These are phyloP conservation scores for Myxozyma mucilagina DNA, from an alignment of 805 yeast genomes.

Conservation along the genomic window DNA sequence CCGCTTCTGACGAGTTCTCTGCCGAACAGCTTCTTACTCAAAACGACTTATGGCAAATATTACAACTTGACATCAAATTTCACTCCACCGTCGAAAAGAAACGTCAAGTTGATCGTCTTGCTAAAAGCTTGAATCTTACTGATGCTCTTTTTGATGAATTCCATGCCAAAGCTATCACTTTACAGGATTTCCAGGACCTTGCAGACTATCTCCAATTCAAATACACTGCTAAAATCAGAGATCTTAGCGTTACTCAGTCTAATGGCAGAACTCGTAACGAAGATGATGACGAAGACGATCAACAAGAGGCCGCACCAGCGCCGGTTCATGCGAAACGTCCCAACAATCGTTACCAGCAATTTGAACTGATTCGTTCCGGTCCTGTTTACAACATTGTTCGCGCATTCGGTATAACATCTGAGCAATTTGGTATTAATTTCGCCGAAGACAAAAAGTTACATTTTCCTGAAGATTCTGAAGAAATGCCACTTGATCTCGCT, in stretches of 20 bases:
- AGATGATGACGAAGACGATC: conserved; percentile 20
- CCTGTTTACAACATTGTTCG: conserved; percentile 35
- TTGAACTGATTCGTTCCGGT: conserved; percentile 39
- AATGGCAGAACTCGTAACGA: background rate
- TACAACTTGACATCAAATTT: conserved; percentile 81
- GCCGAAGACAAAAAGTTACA: conserved; percentile 66
- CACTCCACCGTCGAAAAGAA: conserved; percentile 81
- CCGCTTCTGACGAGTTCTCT: conserved; percentile 20
- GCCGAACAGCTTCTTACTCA: conserved; percentile 47
- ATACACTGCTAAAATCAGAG: conserved; percentile 61
- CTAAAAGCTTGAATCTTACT: conserved; percentile 52
- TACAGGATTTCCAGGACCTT: conserved; percentile 90
- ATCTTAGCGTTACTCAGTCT: conserved; percentile 38
- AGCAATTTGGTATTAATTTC: conserved; percentile 79
- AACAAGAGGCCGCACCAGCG: conserved; percentile 41
- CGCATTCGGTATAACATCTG: conserved; percentile 75
- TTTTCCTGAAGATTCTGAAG: conserved; percentile 65
- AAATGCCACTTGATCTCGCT: conserved; percentile 62
- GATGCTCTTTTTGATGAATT: conserved; percentile 62
- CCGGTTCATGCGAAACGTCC: conserved; percentile 39
- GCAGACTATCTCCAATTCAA: conserved; percentile 78
- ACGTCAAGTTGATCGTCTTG: conserved; percentile 58
- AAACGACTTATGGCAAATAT: conserved; percentile 90
- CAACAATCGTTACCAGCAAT: conserved; percentile 44
- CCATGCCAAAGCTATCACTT: conserved; percentile 56